Evolutionary conservation across 352 stramenopile species (phyloP).

Genomic region (Discostella stelligera): DNA sequence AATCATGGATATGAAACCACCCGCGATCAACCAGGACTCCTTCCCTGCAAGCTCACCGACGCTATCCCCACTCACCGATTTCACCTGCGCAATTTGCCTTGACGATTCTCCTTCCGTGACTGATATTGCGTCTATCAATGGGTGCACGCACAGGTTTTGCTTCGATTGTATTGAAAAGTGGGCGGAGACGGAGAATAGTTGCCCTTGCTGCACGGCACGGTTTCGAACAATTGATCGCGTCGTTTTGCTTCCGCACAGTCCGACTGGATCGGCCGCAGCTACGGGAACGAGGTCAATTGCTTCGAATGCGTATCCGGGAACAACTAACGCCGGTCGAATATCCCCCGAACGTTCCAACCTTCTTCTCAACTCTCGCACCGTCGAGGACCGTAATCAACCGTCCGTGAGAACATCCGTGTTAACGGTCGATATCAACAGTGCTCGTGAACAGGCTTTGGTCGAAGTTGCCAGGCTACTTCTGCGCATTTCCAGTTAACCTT

Average conservation of each 20-base stretch:
- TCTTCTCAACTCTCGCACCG: constrained; percentile 28
- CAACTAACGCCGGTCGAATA: not conserved
- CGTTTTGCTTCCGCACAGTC: not conserved
- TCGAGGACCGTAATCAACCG: constrained; percentile 37
- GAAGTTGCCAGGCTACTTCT: not conserved
- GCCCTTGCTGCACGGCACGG: constrained; percentile 29
- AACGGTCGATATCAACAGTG: no score
- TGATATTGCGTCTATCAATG: constrained; percentile 27
- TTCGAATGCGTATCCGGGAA: no score
- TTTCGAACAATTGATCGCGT: constrained; percentile 36
- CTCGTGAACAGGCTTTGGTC: no score
- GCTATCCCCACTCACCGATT: constrained; percentile 15
- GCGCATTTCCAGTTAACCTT: no score
- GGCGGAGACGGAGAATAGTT: constrained; percentile 18
- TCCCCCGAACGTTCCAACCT: not conserved
- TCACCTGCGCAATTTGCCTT: constrained; percentile 42
- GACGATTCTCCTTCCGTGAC: constrained; percentile 16
- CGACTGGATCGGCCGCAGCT: not conserved
- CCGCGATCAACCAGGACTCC: not conserved
- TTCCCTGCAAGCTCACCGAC: not conserved
- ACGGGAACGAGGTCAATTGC: not conserved
- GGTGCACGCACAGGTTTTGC: constrained; percentile 38
- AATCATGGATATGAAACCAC: constrained; percentile 21
- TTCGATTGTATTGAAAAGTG: constrained; percentile 44
- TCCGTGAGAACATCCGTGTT: no score